Evolutionary conservation across 106 monocot genomes (phyloP), one percentile per base, ranked within the genome.

Genomic region (Triglochin maritima): DNA sequence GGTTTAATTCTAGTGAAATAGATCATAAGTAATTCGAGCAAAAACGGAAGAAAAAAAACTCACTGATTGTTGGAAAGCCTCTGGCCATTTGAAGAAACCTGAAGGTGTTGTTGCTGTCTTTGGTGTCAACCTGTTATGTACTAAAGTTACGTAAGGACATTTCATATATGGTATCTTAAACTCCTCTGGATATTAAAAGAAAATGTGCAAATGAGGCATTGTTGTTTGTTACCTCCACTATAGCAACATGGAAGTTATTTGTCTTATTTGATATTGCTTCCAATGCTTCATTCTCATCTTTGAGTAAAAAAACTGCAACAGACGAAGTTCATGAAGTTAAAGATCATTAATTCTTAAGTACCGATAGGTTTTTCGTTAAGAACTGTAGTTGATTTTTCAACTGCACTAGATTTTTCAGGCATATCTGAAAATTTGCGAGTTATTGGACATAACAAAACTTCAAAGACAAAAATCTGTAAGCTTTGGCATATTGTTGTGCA

Each of bases 231-330:
- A 93, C 92, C 92, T 93, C 92, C 4, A 93, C 64, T 67, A 93
- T 71, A 49, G 92, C 88, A 58, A 88, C 81, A 80, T 93, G 92
- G 71, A 83, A 93, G 56, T 48, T 69, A 56, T 86, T 88, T 5
- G 67, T 49, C 49, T 78, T 80, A 46, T 29, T 70, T 4, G 76
- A 72, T 47, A 83, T 71, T 46, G 86, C 86, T 73, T 86, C 71
- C 44, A 84, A 47, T 65, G 86, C 93, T 16, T 93, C 86, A 9
- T 71, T 70, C 59, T 76, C 80, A 44, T 78, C 75, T 14, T 11
- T 48, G 15, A 82, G 86, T 55, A 60, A 59, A 61, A 66, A 80
- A 76, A 93, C 88, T 93, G 81, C 14, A 78, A 55, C 14, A 46
- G 69, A 7, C 63, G 17, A 59, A 16, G 17, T 29, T 7, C 4